These are phyloP conservation scores for Metschnikowia vanudenii DNA, from an alignment of 805 yeast species.

Conservation along the genomic window DNA sequence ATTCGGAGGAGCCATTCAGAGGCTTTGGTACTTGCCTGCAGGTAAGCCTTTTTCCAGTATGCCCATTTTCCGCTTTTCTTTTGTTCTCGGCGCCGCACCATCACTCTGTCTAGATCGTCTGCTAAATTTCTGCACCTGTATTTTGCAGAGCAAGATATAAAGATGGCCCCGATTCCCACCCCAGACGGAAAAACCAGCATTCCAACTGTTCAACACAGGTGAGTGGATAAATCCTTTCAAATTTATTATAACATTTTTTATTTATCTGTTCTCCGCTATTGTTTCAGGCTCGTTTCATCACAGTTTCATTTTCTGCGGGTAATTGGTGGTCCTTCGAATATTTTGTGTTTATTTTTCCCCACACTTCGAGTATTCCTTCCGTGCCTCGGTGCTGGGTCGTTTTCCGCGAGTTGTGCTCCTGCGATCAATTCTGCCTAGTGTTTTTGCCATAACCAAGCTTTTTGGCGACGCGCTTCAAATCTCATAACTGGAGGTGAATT, in stretches of 20 bases:
- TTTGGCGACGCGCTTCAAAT: neutral
- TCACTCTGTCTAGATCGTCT: neutral
- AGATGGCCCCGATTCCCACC: constrained; percentile 11
- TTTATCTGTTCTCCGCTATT: neutral
- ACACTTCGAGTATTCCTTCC: neutral
- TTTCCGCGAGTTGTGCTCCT: neutral
- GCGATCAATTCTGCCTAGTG: neutral
- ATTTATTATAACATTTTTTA: neutral
- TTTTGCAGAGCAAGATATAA: constrained; percentile 6
- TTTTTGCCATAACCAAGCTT: too few species aligned
- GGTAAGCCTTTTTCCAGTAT: too few species aligned
- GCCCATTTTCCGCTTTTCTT: too few species aligned
- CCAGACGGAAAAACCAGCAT: neutral
- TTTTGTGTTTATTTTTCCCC: too few species aligned
- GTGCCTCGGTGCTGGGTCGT: neutral
- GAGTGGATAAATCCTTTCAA: neutral
- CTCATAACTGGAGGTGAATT: neutral
- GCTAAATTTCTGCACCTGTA: constrained; percentile 9
- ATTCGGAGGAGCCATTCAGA: too few species aligned
- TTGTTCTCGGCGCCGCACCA: too few species aligned
- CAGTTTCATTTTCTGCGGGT: neutral
- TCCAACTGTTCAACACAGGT: constrained; percentile 10
- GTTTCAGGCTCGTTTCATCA: neutral
- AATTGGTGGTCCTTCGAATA: too few species aligned
- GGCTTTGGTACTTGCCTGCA: too few species aligned